A percentile compares a stretch with the other conserved stretches of the same genome.
Conservation (phyloP, 257 asterid genomes). For the Misopates orontium region DNA sequence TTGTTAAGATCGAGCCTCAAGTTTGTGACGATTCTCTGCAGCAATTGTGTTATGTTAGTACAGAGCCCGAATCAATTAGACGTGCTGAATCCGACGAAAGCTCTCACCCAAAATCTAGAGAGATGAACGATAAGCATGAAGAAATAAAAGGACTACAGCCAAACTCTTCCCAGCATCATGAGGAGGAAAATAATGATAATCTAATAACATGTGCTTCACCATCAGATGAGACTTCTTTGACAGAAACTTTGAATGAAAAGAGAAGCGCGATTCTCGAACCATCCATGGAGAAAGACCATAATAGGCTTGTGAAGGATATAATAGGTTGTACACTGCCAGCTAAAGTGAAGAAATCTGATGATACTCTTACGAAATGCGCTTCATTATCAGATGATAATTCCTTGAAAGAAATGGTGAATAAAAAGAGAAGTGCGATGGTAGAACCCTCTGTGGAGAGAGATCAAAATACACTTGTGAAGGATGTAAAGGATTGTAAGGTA, state of each 20-base stretch:
- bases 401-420: constrained; percentile 20
- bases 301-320: constrained; percentile 6
- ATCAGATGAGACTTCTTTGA: constrained; percentile 7
- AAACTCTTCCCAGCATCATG: too few species aligned
- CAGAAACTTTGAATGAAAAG: constrained; percentile 25
- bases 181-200: constrained; percentile 18
- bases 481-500: constrained; percentile 9
- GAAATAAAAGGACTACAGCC: too few species aligned
- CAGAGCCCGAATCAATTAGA: too few species aligned
- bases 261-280: constrained; percentile 1
- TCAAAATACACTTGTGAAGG: background rate
- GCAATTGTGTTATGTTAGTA: too few species aligned
- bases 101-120: too few species aligned
- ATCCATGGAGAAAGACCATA: constrained; percentile 1
- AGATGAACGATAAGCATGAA: too few species aligned
- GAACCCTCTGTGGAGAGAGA: too few species aligned
- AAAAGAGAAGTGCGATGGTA: constrained; percentile 7
- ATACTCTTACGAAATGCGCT: constrained; percentile 1
- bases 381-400: constrained; percentile 12
- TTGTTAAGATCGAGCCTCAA: too few species aligned
- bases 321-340: background rate
- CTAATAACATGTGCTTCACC: constrained; percentile 2
- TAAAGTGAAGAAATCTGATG: constrained; percentile 3
- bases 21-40: too few species aligned
- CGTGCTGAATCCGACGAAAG: too few species aligned